These are phyloP conservation scores for Suillus hirtellus DNA, from an alignment of 768 basidiomycete species.

Conservation along the genomic window DNA sequence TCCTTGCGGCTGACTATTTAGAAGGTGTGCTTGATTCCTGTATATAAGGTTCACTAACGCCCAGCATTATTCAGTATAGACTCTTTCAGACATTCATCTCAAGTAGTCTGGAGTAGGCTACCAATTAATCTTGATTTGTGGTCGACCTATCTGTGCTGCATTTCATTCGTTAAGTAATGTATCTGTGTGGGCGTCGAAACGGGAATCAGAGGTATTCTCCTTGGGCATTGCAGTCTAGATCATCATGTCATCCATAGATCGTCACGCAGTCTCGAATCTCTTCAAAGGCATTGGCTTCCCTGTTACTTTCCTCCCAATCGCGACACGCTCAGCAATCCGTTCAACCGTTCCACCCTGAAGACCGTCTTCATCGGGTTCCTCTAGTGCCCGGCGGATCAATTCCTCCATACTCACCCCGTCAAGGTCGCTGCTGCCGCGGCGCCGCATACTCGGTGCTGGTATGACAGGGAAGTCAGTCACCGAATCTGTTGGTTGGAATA, in stretches of 20 bases:
- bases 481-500: conserved; percentile 40
- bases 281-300: conserved; percentile 56
- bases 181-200: not conserved
- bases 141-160: not conserved
- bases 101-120: not conserved
- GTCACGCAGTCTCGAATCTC: conserved; percentile 59
- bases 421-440: conserved; percentile 39
- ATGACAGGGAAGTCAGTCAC: conserved; percentile 44
- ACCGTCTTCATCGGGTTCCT: conserved; percentile 55
- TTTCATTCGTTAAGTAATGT: conserved; percentile 1
- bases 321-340: conserved; percentile 61
- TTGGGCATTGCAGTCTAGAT: conserved; percentile 1
- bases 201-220: not conserved
- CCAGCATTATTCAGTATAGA: not conserved
- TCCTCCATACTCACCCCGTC: conserved; percentile 61
- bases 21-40: conserved; percentile 48
- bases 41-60: not conserved
- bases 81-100: conserved; percentile 2
- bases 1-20: conserved; percentile 66
- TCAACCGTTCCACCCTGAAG: conserved; percentile 46
- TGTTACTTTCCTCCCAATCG: conserved; percentile 46
- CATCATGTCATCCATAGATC: not conserved
- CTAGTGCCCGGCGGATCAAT: conserved; percentile 60
- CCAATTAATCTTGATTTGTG: not conserved
- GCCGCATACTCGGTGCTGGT: conserved; percentile 65